Evolutionary conservation across 306 rosid genomes (phyloP), one percentile per base, ranked within the genome.

Genomic region (Biancaea sappan): DNA sequence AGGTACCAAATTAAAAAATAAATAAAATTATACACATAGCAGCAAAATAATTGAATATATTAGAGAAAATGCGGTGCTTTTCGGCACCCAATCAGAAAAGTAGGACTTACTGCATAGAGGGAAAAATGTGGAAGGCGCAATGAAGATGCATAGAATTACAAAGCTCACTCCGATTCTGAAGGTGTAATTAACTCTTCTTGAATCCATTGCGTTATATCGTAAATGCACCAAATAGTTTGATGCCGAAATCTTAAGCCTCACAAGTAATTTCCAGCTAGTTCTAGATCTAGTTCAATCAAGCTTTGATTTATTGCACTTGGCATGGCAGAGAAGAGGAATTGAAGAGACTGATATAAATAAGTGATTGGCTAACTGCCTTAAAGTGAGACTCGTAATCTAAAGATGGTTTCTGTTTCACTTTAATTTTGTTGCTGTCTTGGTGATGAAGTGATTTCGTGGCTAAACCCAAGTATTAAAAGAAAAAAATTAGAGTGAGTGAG

Each of bases 371-470:
- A 5, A 29, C 21, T 50, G 66, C 73, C 60, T 50, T 74, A 84
- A 82, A 69, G 82, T 72, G 72, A 66, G 72, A 54, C 24, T 9
- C 56, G 7, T 26, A 64, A 43, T 34, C 46, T 58, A 86, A 84
- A 86, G 90, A 60, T 65, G 88, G 86, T 78, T 86, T 82, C 58
- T 43, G 34, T 52, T 29, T 61, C 48, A 66, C 81, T 81, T 72
- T 76, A 53, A 37, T 35, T 74, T 72, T 54, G 65, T 59, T 62
- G 59, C 12, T 38, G 51, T 78, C 51, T n/a, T n/a, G n/a, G 4
- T 16, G 69, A 24, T 21, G 29, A 37, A 9, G 66, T 31, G 67
- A 50, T 61, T 65, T 43, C 29, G 16, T 21, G 37, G 52, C 52
- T 32, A 41, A 69, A 67, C n/a, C n/a, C n/a, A n/a, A n/a, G n/a